Conservation (phyloP, 2,329 filamentous ascomycete genomes). For the Arthrobotrys pseudoclavata region DNA sequence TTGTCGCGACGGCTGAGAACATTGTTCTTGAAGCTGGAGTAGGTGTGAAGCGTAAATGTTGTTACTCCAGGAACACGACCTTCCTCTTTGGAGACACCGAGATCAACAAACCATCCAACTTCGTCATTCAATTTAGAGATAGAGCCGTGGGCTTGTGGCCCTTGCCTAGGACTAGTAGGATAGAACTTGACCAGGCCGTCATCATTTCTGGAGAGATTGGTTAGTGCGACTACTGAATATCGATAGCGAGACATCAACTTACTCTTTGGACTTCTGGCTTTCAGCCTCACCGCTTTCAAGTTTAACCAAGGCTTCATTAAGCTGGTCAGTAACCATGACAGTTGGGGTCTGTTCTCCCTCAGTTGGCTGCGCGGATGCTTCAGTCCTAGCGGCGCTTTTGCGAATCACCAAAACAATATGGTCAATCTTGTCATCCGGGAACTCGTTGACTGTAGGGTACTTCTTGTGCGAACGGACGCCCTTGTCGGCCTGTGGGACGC, state of each 20-base stretch:
- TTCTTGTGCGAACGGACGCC: conserved; percentile 50
- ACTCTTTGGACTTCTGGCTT: conserved; percentile 48
- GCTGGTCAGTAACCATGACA: conserved; percentile 56
- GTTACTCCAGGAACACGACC: conserved; percentile 35
- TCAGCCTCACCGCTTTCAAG: conserved; percentile 43
- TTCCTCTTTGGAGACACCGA: conserved; percentile 28
- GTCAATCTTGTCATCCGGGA: conserved; percentile 61
- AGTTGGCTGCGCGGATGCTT: conserved; percentile 17
- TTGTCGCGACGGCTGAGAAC: conserved; percentile 47
- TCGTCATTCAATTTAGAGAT: conserved; percentile 45
- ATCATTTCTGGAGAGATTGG: conserved; percentile 25
- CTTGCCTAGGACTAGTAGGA: conserved; percentile 59
- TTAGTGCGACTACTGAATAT: background rate
- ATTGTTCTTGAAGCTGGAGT: conserved; percentile 53
- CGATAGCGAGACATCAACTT: background rate
- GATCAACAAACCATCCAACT: conserved; percentile 59
- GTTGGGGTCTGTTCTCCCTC: conserved; percentile 33
- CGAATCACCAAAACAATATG: conserved; percentile 52
- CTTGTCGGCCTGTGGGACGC: conserved; percentile 40
- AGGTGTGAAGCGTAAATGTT: conserved; percentile 36
- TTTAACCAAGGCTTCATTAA: conserved; percentile 57
- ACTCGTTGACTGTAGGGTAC: conserved; percentile 60
- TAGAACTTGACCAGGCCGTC: conserved; percentile 57
- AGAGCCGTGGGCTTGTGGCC: conserved; percentile 36
- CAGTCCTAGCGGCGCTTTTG: conserved; percentile 24